Evolutionary conservation across 73 alveolate species (phyloP).

Genomic region (Paramecium bursaria): DNA sequence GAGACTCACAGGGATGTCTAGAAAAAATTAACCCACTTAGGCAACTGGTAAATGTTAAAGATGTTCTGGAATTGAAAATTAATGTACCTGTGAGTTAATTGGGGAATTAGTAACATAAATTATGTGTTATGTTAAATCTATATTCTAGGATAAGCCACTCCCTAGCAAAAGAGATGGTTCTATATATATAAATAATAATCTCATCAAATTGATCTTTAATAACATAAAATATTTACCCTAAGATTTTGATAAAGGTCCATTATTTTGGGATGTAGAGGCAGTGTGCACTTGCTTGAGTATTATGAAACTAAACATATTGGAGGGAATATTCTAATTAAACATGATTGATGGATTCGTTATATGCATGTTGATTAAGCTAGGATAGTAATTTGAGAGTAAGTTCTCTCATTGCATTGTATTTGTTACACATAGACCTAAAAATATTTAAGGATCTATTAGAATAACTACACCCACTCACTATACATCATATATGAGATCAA

Average conservation of each 20-base stretch:
- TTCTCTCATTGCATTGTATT: background rate
- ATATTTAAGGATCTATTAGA: background rate
- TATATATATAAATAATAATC: background rate
- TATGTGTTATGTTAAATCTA: background rate
- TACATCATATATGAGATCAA: background rate
- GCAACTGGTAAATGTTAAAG: slow-evolving; percentile 45
- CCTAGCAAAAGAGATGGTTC: background rate
- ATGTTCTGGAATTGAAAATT: slow-evolving; percentile 38
- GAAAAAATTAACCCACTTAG: slow-evolving; percentile 4
- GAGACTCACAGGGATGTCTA: slow-evolving; percentile 27
- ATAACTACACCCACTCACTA: background rate
- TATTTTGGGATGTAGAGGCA: slow-evolving; percentile 47
- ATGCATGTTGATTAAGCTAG: slow-evolving; percentile 1
- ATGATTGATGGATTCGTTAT: slow-evolving; percentile 44
- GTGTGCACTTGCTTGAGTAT: background rate
- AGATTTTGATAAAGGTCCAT: slow-evolving; percentile 45
- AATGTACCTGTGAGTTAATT: slow-evolving; percentile 46
- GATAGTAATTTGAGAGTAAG: background rate
- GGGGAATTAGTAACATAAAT: background rate
- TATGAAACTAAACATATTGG: slow-evolving; percentile 1
- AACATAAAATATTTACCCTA: slow-evolving; percentile 26
- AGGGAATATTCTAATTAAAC: background rate
- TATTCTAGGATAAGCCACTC: background rate
- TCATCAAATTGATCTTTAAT: slow-evolving; percentile 2
- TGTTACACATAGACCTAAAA: background rate